phyloP scores from a whole-genome alignment of 495 filamentous ascomycete genomes.

The Talaromyces liani region DNA sequence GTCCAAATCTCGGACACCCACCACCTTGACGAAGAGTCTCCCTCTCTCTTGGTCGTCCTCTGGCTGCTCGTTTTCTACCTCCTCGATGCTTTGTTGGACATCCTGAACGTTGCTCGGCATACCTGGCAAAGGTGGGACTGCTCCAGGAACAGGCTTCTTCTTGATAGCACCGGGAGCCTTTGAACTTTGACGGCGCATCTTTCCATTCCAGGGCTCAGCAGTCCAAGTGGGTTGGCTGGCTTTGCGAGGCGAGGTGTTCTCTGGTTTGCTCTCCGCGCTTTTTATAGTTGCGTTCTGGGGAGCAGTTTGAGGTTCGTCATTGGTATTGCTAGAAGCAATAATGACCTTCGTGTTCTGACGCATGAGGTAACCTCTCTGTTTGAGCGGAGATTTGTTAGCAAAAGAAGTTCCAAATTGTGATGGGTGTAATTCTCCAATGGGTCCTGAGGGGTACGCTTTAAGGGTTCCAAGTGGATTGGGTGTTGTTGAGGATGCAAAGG shows the following conservation, averaged over 20 bases:
- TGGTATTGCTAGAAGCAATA: conserved; percentile 66
- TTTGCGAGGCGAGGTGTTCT: conserved; percentile 68
- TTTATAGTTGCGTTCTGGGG: conserved; percentile 43
- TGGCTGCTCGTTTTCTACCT: conserved; percentile 50
- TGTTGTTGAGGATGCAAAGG: conserved; percentile 4
- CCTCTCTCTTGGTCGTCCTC: conserved; percentile 84
- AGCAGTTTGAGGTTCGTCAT: conserved; percentile 33
- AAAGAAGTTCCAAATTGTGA: conserved; percentile 1
- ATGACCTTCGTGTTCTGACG: conserved; percentile 97
- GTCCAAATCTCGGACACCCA: conserved; percentile 91
- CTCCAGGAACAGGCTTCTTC: conserved; percentile 54
- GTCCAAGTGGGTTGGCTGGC: conserved; percentile 81
- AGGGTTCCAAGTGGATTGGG: conserved; percentile 9
- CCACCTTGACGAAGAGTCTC: conserved; percentile 93
- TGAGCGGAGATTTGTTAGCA: conserved; percentile 10
- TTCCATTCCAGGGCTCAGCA: conserved; percentile 91
- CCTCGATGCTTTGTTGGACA: conserved; percentile 51
- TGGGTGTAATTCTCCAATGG: neutral
- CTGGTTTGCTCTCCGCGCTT: conserved; percentile 43
- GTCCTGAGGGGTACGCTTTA: neutral
- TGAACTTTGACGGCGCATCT: conserved; percentile 59
- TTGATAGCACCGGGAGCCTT: conserved; percentile 51
- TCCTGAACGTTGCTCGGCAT: conserved; percentile 71
- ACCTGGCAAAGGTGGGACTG: conserved; percentile 78
- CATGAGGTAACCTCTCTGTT: conserved; percentile 98